Evolutionary conservation across 202 grass and related monocot genomes (phyloP), one percentile per base, ranked within the genome.

Genomic region (Carex arenaria): DNA sequence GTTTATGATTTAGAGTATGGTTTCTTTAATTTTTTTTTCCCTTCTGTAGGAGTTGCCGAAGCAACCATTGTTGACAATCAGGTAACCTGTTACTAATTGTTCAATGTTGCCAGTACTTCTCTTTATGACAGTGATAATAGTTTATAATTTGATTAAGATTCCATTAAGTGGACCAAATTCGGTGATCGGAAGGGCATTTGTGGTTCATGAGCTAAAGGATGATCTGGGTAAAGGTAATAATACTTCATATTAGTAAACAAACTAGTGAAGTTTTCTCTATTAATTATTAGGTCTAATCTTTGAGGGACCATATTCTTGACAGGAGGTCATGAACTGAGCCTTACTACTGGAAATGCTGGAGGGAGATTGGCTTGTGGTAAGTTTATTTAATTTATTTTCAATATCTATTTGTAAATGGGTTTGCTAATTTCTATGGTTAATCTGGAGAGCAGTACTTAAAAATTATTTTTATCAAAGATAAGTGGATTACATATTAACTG

Each of bases 141-240:
- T 13, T 62, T 4, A 80, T 40, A 22, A 15, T 80, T 80, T 22
- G 15, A 20, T 67, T 87, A 56, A 89, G 88, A 89, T 89, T 86
- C 88, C 72, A 68, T 80, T 89, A 70, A 80, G 72, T 14, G 88
- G 84, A 15, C 40, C 45, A 18, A 89, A 89, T 84, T 86, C 88
- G 22, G 84, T 89, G 52, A 82, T 89, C 36, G 88, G 88, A 72
- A 86, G 88, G 52, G 88, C 88, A 54, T 86, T 89, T 74, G 88
- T 89, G 62, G 88, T 89, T 86, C 88, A 89, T 84, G 84, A 89
- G 74, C 72, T 89, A 56, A 85, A 80, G 84, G 88, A 89, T 84
- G 88, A 89, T 80, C 69, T 89, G 32, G 88, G 88, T 30, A 89
- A 86, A 86, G 88, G 88, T 89, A 36, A 67, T 89, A 19, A 67